Conservation (phyloP, 2,329 filamentous ascomycete genomes). For the Tolypocladium capitatum region DNA sequence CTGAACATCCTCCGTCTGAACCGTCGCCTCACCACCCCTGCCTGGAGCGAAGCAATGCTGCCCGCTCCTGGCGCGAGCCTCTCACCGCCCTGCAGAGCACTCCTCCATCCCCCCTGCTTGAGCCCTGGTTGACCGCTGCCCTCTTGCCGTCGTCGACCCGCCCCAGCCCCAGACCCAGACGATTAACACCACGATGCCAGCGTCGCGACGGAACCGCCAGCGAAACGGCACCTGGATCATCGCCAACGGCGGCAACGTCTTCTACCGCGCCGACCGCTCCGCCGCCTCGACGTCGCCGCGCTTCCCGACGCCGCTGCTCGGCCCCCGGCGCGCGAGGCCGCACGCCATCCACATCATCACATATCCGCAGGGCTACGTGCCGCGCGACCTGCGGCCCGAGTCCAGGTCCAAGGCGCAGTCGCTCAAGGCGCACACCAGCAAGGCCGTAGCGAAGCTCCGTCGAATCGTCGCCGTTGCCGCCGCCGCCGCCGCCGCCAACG, state of each 20-base stretch:
- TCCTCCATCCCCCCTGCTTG: too few species aligned
- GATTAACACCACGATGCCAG: conserved; percentile 4
- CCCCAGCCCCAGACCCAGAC: background rate
- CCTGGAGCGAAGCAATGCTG: background rate
- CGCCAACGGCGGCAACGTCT: conserved; percentile 14
- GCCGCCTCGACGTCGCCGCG: background rate
- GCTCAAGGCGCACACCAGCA: background rate
- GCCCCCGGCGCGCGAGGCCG: conserved; percentile 23
- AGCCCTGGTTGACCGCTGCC: background rate
- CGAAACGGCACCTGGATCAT: conserved; percentile 10
- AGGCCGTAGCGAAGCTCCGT: background rate
- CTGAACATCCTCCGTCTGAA: too few species aligned
- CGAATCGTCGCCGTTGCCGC: background rate
- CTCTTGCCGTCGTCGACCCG: background rate
- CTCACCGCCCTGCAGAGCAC: background rate
- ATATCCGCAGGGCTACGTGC: conserved; percentile 29
- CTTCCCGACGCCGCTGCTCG: conserved; percentile 25
- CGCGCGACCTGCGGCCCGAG: conserved; percentile 25
- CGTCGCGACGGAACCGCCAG: conserved; percentile 1
- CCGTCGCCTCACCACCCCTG: background rate
- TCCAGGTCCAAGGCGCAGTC: conserved; percentile 1
- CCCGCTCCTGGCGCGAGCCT: background rate
- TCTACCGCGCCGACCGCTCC: conserved; percentile 12
- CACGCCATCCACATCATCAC: conserved; percentile 30
- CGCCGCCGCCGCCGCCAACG: background rate